A percentile compares a stretch with the other conserved stretches of the same genome.
Conservation (phyloP, 345 rosid genomes). For the Mallotus nudiflorus region DNA sequence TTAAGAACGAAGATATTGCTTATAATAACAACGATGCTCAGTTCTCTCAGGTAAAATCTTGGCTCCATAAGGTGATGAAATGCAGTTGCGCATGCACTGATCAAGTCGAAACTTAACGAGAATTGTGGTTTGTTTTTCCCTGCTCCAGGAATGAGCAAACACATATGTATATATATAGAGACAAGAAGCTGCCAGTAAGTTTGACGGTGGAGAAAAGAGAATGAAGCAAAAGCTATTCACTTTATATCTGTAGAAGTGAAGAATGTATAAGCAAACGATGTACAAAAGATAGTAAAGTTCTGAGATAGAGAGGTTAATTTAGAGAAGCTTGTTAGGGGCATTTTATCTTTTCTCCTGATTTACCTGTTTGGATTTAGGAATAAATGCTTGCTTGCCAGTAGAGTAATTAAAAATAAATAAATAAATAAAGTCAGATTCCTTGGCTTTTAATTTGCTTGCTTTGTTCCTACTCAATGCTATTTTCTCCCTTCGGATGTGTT, state of each 20-base stretch:
- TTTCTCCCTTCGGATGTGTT: no score
- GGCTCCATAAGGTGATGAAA: conserved; percentile 21
- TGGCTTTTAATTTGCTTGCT: conserved; percentile 30
- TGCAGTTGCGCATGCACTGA: not conserved
- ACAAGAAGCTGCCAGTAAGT: not conserved
- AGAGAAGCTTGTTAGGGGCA: not conserved
- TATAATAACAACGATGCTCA: conserved; percentile 1
- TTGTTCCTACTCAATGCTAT: conserved; percentile 35
- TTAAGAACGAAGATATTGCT: conserved; percentile 14
- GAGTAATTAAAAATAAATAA: conserved; percentile 26
- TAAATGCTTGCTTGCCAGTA: conserved; percentile 40
- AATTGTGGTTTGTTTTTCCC: not conserved
- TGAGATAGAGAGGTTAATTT: not conserved
- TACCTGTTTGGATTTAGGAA: conserved; percentile 26
- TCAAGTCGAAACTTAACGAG: not conserved
- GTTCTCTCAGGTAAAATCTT: not conserved
- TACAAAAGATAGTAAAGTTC: not conserved
- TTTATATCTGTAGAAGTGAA: not conserved
- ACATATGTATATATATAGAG: not conserved
- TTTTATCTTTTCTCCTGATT: not conserved
- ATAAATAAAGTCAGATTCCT: no score
- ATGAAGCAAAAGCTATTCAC: not conserved
- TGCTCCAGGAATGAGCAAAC: not conserved
- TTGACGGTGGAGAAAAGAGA: not conserved
- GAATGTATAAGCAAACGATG: not conserved